phyloP scores from a whole-genome alignment of 2,329 filamentous ascomycete genomes.

The Madurella mycetomatis region DNA sequence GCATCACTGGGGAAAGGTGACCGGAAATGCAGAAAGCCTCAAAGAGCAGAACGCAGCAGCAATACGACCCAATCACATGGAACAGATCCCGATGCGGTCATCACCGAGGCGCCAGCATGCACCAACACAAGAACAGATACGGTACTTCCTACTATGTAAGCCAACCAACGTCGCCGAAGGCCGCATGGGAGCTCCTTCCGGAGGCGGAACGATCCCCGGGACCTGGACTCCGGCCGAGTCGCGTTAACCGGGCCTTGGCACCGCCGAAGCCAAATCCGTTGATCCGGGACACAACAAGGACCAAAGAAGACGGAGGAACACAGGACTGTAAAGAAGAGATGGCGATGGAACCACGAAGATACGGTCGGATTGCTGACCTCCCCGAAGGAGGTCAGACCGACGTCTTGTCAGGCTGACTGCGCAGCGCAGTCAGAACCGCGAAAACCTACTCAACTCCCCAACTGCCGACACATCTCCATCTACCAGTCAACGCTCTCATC shows the following conservation, averaged over 20 bases:
- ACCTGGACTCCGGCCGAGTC: neutral
- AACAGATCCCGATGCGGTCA: no score
- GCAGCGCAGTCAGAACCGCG: neutral
- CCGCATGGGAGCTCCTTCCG: neutral
- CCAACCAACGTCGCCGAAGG: neutral
- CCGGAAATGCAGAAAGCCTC: no score
- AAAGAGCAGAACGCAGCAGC: no score
- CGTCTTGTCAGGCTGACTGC: neutral
- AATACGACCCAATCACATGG: no score
- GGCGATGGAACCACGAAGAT: no score
- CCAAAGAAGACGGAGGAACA: neutral
- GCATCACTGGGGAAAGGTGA: no score
- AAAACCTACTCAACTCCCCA: neutral
- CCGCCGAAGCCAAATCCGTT: neutral
- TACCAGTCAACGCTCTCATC: neutral
- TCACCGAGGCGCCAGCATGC: no score
- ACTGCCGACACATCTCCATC: neutral
- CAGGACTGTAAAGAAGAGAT: neutral
- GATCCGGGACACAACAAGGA: neutral
- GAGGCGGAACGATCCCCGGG: neutral
- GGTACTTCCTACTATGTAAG: neutral
- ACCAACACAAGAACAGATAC: no score
- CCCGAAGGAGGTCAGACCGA: neutral
- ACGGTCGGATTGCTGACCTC: neutral
- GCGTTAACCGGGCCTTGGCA: neutral